These are phyloP conservation scores for Pelargonium nanum DNA, from an alignment of 345 rosid genomes.

Conservation along the genomic window DNA sequence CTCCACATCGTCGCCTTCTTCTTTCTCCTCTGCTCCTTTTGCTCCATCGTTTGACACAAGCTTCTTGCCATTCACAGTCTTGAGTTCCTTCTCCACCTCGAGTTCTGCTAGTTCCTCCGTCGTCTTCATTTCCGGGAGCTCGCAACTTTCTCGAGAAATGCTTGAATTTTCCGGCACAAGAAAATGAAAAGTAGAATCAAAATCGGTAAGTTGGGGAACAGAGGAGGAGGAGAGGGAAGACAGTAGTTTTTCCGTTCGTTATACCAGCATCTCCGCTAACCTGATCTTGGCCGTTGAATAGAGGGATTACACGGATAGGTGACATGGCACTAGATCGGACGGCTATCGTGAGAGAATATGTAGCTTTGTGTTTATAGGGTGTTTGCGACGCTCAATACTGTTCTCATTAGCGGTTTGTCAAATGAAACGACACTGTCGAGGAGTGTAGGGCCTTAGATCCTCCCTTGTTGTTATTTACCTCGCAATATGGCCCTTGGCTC, in stretches of 20 bases:
- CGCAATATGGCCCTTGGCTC: too few species aligned
- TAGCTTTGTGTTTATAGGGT: slow-evolving; percentile 2
- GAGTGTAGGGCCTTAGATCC: too few species aligned
- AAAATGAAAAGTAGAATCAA: not conserved
- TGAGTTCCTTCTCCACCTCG: slow-evolving; percentile 8
- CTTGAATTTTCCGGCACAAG: slow-evolving; percentile 4
- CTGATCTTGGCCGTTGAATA: slow-evolving; percentile 10
- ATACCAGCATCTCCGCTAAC: not conserved
- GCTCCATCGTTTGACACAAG: slow-evolving; percentile 10
- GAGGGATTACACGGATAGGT: slow-evolving; percentile 11
- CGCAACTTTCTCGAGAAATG: slow-evolving; percentile 4
- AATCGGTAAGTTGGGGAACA: not conserved
- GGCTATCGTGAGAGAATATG: slow-evolving; percentile 1
- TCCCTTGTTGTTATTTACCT: too few species aligned
- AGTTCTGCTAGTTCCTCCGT: slow-evolving; percentile 9
- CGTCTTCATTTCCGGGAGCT: slow-evolving; percentile 5
- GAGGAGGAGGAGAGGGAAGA: not conserved
- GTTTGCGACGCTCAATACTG: slow-evolving; percentile 4
- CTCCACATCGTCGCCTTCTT: slow-evolving; percentile 4
- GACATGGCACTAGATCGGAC: slow-evolving; percentile 17
- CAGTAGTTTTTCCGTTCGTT: slow-evolving; percentile 5
- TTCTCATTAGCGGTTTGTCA: not conserved
- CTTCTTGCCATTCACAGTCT: slow-evolving; percentile 4
- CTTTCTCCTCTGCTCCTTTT: slow-evolving; percentile 10
- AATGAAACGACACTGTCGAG: not conserved